Evolutionary conservation across 2,329 filamentous ascomycete species (phyloP).

Genomic region (Diplocarpon rosae): DNA sequence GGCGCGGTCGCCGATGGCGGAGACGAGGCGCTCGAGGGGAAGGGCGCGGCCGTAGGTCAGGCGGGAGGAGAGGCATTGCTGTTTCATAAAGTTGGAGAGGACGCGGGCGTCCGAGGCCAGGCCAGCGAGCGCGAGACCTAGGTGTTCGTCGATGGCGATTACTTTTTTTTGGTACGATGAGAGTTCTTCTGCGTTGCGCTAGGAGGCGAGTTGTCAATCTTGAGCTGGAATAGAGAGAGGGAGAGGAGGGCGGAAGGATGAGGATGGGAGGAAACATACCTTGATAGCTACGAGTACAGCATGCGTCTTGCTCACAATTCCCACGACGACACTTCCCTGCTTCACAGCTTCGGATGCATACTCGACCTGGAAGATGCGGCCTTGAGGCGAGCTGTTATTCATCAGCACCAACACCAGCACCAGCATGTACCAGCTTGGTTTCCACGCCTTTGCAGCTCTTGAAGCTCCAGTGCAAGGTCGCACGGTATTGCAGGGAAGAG

Average conservation of each 20-base stretch:
- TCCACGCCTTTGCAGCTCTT: conserved; percentile 1
- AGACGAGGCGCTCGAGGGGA: conserved; percentile 77
- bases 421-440: conserved; percentile 7
- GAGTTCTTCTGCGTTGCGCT: conserved; percentile 98
- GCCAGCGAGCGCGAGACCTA: conserved; percentile 89
- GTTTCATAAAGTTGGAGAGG: conserved; percentile 99
- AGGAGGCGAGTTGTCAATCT: conserved; percentile 13
- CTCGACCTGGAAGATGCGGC: conserved; percentile 98
- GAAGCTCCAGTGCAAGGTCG: not conserved
- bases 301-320: conserved; percentile 95
- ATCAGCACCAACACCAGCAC: conserved; percentile 14
- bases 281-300: conserved; percentile 93
- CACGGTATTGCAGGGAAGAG: conserved; percentile 4
- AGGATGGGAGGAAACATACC: conserved; percentile 40
- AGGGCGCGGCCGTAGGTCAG: conserved; percentile 94
- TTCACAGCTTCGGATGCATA: conserved; percentile 98
- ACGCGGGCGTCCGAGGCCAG: conserved; percentile 96
- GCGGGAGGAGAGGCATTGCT: conserved; percentile 90
- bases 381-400: conserved; percentile 75
- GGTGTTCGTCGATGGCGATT: conserved; percentile 90
- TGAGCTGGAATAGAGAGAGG: not conserved
- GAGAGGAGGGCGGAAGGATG: not conserved
- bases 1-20: conserved; percentile 88
- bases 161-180: conserved; percentile 99
- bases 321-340: conserved; percentile 96